Evolutionary conservation across 208 protist species (phyloP), one percentile per base, ranked within the genome.

Genomic region (Leishmania gerbilli): DNA sequence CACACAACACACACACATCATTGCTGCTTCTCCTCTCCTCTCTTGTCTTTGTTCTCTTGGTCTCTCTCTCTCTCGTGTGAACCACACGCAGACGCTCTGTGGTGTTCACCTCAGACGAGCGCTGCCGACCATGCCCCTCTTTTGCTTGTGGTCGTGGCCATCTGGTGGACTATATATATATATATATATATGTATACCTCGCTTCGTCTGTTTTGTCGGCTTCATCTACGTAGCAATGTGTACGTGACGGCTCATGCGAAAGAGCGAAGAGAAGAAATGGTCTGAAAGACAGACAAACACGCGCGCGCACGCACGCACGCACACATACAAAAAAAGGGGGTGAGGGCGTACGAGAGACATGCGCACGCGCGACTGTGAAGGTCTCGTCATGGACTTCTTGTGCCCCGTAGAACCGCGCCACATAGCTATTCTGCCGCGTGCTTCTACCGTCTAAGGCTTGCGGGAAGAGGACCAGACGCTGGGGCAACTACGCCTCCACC

Each of bases 211-310:
- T 40, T 51, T 45, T 74, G 27, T 17, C 19, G 3, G 34, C 19
- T 45, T 8, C 65, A 42, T 71, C 65, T 21, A 13, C 31, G 15
- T 71, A 71, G 45, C 65, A 71, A 71, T 71, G 65, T 71, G 65
- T 19, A 47, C 27, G 5, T 27, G 27, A 64, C 5, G 34, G 27
- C 34, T 64, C 27, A 40, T 71, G 34, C 51, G 15, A 55, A 55
- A 21, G 51, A 55, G 6, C 51, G 51, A 55, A 55, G 9, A 5
- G 51, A 67, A 17, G n/a, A 55, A 55, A 6, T 0, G 51, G 17
- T 15, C 51, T 49, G 45, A 49, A 11, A 21, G 15, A 21, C 17
- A 21, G 11, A 53, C 60, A 65, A 7, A 15, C 13, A 15, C 11
- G 15, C 9, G 15, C 58, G 13, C 27, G 13, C 27, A 9, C 60